A percentile compares a stretch with the other conserved stretches of the same genome.
Conservation (phyloP, 345 rosid species). For the Eucalyptus cladocalyx region DNA sequence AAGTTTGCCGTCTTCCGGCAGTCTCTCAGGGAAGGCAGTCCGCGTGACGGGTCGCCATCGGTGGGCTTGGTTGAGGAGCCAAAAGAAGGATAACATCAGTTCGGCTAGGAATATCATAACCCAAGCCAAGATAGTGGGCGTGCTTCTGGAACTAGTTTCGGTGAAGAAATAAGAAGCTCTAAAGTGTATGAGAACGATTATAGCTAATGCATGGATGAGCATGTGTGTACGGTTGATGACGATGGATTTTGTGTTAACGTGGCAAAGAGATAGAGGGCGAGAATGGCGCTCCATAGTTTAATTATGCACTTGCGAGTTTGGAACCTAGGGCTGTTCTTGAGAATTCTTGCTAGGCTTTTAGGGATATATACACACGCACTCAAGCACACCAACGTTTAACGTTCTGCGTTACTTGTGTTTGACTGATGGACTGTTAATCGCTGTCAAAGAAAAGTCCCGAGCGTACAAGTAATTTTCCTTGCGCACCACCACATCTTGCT, state of each 20-base stretch:
- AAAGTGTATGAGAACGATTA: conserved; percentile 9
- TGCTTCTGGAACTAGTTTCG: background rate
- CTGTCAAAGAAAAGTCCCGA: background rate
- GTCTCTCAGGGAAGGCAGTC: conserved; percentile 16
- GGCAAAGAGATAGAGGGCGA: conserved; percentile 9
- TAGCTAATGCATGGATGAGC: conserved; percentile 13
- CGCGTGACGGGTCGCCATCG: conserved; percentile 21
- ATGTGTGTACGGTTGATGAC: conserved; percentile 8
- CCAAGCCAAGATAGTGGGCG: background rate
- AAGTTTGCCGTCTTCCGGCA: conserved; percentile 4
- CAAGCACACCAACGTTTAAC: background rate
- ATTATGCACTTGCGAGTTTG: background rate
- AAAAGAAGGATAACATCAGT: conserved; percentile 10
- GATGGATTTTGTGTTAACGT: background rate
- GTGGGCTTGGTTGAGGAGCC: conserved; percentile 12
- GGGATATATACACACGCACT: background rate
- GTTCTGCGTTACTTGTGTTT: background rate
- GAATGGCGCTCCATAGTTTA: background rate
- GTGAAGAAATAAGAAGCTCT: conserved; percentile 13
- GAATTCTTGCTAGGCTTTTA: background rate
- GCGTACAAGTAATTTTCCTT: background rate
- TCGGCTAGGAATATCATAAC: conserved; percentile 11
- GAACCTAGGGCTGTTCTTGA: background rate
- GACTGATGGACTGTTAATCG: background rate
- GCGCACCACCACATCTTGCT: background rate